Evolutionary conservation across 495 filamentous ascomycete genomes (phyloP).

Genomic region (Podospora appendiculata): DNA sequence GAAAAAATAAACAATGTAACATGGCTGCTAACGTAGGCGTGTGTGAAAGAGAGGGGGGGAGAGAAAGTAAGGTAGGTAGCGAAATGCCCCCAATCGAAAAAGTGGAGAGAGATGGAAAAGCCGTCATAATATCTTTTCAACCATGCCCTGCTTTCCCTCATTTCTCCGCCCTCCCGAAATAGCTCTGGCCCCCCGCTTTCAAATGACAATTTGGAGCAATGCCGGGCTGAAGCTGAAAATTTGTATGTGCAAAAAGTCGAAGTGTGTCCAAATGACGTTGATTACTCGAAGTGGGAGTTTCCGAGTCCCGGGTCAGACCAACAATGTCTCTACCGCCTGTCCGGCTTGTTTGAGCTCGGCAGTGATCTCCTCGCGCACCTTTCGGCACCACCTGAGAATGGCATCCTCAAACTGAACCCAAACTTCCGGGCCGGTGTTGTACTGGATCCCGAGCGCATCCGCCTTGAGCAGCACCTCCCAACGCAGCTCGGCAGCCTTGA

Average conservation of each 20-base stretch:
- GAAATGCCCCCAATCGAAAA: neutral
- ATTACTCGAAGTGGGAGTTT: too few relatives aligned
- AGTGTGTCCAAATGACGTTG: too few relatives aligned
- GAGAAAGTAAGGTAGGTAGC: neutral
- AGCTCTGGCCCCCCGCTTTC: too few relatives aligned
- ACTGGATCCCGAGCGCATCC: constrained; percentile 80
- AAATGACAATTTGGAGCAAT: too few relatives aligned
- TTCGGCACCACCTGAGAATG: constrained; percentile 68
- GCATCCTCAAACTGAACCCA: constrained; percentile 79
- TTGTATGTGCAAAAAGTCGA: too few relatives aligned
- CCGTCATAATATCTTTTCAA: constrained; percentile 14
- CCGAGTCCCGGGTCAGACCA: too few relatives aligned
- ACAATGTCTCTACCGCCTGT: too few relatives aligned
- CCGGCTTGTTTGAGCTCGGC: constrained; percentile 20
- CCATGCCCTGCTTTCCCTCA: constrained; percentile 1
- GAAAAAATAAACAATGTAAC: too few relatives aligned
- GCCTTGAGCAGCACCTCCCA: constrained; percentile 86
- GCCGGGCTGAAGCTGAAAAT: too few relatives aligned
- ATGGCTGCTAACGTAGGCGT: too few relatives aligned
- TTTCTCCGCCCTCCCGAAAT: neutral
- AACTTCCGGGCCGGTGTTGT: constrained; percentile 52
- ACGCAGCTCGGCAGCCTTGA: constrained; percentile 88
- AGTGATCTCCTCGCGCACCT: constrained; percentile 67
- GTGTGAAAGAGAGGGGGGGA: too few relatives aligned
- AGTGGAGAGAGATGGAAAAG: too few relatives aligned